Evolutionary conservation across 768 basidiomycete species (phyloP), one percentile per base, ranked within the genome.

Genomic region (Boletus huronensis): DNA sequence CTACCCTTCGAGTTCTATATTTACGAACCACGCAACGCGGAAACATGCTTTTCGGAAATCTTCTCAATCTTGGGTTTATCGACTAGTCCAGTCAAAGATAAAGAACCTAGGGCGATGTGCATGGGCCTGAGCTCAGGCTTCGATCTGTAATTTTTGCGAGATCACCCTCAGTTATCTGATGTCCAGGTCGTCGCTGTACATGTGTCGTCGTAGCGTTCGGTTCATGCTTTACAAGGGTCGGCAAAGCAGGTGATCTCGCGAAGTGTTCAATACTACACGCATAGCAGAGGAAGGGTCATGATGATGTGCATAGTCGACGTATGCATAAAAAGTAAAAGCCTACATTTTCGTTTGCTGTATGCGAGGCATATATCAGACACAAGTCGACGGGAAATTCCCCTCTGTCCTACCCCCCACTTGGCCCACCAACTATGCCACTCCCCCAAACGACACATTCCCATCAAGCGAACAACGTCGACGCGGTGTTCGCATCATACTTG

Each of bases 401-500:
- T n/a, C 52, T 25, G 10, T 32, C 17, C 39, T 40, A 48, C 46
- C 45, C 36, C 25, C 43, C 10, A 32, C 61, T n/a, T 46, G 26
- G 32, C 25, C 51, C 29, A 39, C 46, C 47, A 11, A 46, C 32
- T 13, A 13, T 4, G 32, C 17, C 46, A 25, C 28, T 31, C 41
- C 21, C 50, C 21, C 6, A 16, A 48, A 52, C 3, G 19, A 9
- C 0, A 42, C 17, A 25, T 3, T 35, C 28, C 57, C 48, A 66
- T 80, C 77, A 92, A 70, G 90, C 90, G 70, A 93, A 85, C 69
- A 93, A 77, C 35, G 91, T 97, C 36, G 92, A 94, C 43, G 96
- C 96, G 48, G 94, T 97, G 42, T 87, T 88, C 58, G 93, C 85
- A 75, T 99, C 96, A 74, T 98, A 99, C 79, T 96, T 97, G 90